Evolutionary conservation across 768 basidiomycete genomes (phyloP).

Genomic region (Boletus pseudo-olivaceus): DNA sequence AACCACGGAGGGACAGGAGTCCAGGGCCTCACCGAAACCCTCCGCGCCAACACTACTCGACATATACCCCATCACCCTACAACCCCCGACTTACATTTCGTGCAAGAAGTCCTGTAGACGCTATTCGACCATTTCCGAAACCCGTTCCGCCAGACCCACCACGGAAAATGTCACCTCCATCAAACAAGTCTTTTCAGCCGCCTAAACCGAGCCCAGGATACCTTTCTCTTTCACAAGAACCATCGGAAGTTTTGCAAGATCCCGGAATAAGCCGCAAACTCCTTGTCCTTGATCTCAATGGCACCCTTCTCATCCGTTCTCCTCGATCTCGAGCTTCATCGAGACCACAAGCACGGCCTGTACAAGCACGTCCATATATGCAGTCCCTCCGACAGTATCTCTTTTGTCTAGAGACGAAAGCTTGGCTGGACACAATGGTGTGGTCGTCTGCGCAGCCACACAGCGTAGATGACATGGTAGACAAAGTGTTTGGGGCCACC

Average conservation of each 20-base stretch:
- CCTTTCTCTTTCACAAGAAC: conserved; percentile 29
- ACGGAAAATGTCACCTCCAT: conserved; percentile 3
- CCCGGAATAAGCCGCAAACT: conserved; percentile 49
- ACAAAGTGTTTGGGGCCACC: conserved; percentile 49
- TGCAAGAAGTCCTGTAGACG: conserved; percentile 5
- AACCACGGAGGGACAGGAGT: conserved; percentile 5
- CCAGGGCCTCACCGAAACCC: neutral
- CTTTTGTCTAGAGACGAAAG: conserved; percentile 53
- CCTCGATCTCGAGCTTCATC: conserved; percentile 19
- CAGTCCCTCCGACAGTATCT: conserved; percentile 58
- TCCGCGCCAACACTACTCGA: conserved; percentile 10
- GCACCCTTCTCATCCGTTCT: conserved; percentile 64
- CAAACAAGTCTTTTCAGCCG: neutral
- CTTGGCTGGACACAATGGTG: conserved; percentile 81
- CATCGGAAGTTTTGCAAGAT: conserved; percentile 26
- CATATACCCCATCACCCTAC: conserved; percentile 7
- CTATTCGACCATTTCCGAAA: neutral
- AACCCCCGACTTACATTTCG: conserved; percentile 5
- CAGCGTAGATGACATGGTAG: conserved; percentile 73
- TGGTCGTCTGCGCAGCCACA: conserved; percentile 88
- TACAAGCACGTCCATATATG: conserved; percentile 66
- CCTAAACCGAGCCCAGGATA: conserved; percentile 35
- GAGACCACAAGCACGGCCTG: conserved; percentile 31
- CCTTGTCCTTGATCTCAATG: conserved; percentile 65
- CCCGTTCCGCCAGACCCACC: neutral